Base-by-base conservation (phyloP, 2,329 filamentous ascomycete species). In the Alternaria panax region DNA sequence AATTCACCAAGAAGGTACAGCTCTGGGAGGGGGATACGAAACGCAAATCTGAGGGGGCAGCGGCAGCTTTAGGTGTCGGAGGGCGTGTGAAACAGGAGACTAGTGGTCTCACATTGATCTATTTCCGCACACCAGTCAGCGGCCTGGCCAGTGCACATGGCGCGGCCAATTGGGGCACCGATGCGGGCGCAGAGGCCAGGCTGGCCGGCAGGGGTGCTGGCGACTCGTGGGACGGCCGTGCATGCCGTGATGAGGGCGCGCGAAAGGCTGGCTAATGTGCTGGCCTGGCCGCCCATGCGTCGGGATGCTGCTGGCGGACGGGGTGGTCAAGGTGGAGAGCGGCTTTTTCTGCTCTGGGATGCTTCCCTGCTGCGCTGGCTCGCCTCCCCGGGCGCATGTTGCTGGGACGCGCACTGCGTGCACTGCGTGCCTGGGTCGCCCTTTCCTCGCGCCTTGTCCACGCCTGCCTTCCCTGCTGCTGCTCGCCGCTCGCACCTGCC, bases 41-140 rank as follows among this genome's bases (percentile, higher is more conserved):
- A 77, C 75, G 72, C 69, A 70, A 72, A 68, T 69, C 69, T 68
- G 73, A 75, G 70, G 74, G 75, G 75, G 74, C 72, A 74, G 69
- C 66, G 70, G 74, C 70, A 70, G 67, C 72, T 77, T 78, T 75
- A 78, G 74, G 74, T 77, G 75, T 76, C 70, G 68, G 75, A 77
- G 73, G 66, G 66, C 65, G 71, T 67, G 68, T 78, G 75, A 77
- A 77, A 78, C 75, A 76, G 75, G 74, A 75, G 71, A 43, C 67
- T 75, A 71, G 74, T 65, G 61, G 74, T 77, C 74, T 77, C 70
- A 72, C 72, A 72, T 69, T 67, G 63, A 67, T 73, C 73, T 75
- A 76, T 75, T 75, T 68, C 65, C 61, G 65, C 65, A 60, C 61
- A 60, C 68, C 67, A 68, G 66, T 69, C 67, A 71, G 68, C 65